Evolutionary conservation across 208 protist genomes (phyloP), one percentile per base, ranked within the genome.

Genomic region (Leishmania braziliensis): DNA sequence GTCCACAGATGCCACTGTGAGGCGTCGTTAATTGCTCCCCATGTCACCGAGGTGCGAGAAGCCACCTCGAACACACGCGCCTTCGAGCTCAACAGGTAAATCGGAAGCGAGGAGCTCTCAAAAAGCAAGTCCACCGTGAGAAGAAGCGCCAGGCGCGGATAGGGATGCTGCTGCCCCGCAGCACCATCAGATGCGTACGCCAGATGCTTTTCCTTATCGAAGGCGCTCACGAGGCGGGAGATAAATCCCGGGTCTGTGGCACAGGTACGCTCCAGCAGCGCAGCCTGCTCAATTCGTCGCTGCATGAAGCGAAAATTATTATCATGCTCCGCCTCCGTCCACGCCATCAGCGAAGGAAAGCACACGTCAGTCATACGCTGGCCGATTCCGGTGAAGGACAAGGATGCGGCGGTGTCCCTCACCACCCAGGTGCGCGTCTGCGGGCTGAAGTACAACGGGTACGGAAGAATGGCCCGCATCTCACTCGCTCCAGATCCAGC

Each of bases 311-410:
- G 50, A 80, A 90, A 95, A 65, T 94, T 83, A 23, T 70, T 76
- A 48, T 94, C 66, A 76, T 97, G 94, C 84, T 88, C 87, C 20
- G 36, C 79, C 72, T 88, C 88, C n/a, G 86, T 88, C 92, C 94
- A 97, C 72, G 83, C 75, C 91, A 93, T 90, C 48, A 97, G 82
- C 2, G 86, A 79, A 1, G 94, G 92, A 48, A 96, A 92, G 83
- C 94, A 97, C 26, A 88, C 87, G 77, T 97, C 94, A 5, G 94
- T 97, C 33, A 81, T 60, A 53, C 94, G 92, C 84, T 97, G 94
- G 26, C 84, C 85, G 16, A 97, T 87, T 14, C 87, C 94, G 20
- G 85, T 85, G 77, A 89, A 94, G 16, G 77, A 71, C 51, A 90
- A 82, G 1, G 86, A 77, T 6, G 66, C 83, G 18, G 68, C 79